Conservation (phyloP, 2,329 filamentous ascomycete genomes). For the Fusarium piperis region DNA sequence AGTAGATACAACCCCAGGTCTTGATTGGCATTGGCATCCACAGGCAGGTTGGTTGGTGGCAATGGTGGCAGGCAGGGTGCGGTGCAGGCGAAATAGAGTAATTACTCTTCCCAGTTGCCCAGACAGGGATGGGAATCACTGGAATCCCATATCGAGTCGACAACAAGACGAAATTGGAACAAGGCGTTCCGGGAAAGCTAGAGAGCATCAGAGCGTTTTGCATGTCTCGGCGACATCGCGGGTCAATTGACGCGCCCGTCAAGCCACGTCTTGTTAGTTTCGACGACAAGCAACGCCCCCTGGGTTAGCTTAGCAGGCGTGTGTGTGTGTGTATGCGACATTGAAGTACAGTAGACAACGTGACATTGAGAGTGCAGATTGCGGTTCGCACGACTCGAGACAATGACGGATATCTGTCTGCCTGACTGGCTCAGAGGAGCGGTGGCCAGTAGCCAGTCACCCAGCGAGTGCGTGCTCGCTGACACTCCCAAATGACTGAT, state of each 20-base stretch:
- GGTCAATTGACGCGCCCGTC: constrained; percentile 31
- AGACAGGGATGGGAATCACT: constrained; percentile 34
- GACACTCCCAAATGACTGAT: constrained; percentile 18
- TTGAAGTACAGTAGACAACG: too few relatives aligned
- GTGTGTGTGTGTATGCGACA: too few relatives aligned
- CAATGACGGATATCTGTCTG: background rate
- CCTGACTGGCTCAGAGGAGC: background rate
- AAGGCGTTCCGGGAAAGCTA: constrained; percentile 23
- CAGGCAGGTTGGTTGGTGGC: constrained; percentile 1
- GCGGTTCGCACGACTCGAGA: constrained; percentile 8
- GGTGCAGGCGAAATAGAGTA: constrained; percentile 3
- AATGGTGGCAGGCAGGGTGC: constrained; percentile 4
- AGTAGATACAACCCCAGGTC: background rate
- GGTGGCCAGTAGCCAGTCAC: background rate
- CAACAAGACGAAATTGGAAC: constrained; percentile 3
- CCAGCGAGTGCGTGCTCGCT: background rate
- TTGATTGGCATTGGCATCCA: background rate
- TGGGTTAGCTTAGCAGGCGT: background rate
- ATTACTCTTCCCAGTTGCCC: constrained; percentile 8
- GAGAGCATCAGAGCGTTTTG: constrained; percentile 23
- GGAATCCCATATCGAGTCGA: constrained; percentile 33
- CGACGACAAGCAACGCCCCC: constrained; percentile 18
- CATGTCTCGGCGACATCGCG: constrained; percentile 42
- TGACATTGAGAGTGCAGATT: background rate
- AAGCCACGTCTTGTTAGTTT: constrained; percentile 32